These are phyloP conservation scores for Tagetes erecta DNA, from an alignment of 129 eudicot genomes.

Conservation along the genomic window DNA sequence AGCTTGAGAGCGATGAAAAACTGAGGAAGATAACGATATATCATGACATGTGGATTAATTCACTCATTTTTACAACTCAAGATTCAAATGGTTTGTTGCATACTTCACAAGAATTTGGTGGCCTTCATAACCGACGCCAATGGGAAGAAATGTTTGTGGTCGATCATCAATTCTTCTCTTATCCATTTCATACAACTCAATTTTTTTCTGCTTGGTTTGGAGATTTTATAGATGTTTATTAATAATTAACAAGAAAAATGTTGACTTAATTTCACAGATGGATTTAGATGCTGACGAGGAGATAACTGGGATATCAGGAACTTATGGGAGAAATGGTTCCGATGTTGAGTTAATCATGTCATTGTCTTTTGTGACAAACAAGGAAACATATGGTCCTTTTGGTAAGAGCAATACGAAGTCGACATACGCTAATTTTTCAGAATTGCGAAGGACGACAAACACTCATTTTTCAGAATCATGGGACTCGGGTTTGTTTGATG, in stretches of 20 bases:
- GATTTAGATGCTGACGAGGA: slow-evolving; percentile 7
- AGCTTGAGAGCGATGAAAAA: slow-evolving; percentile 17
- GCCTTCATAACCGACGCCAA: not conserved
- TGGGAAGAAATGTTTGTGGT: slow-evolving; percentile 4
- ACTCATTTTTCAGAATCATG: slow-evolving; percentile 5
- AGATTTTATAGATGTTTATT: not conserved
- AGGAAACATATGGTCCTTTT: slow-evolving; percentile 22
- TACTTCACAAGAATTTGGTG: slow-evolving; percentile 20
- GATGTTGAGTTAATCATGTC: slow-evolving; percentile 14
- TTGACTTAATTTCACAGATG: slow-evolving; percentile 5
- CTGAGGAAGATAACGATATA: slow-evolving; percentile 20
- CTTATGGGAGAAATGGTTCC: not conserved
- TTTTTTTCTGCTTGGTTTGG: not conserved
- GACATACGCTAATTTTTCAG: not conserved
- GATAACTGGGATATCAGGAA: slow-evolving; percentile 19
- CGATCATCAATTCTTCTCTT: not conserved
- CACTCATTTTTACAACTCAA: slow-evolving; percentile 3
- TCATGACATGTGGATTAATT: slow-evolving; percentile 4
- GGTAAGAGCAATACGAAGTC: not conserved
- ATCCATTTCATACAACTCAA: not conserved
- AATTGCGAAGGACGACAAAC: not conserved
- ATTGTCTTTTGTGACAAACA: slow-evolving; percentile 20
- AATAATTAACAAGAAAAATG: not conserved
- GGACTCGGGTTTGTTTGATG: slow-evolving; percentile 24
- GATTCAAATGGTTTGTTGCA: slow-evolving; percentile 19